Conservation (phyloP, 768 basidiomycete genomes). For the Tremella yokohamensis region DNA sequence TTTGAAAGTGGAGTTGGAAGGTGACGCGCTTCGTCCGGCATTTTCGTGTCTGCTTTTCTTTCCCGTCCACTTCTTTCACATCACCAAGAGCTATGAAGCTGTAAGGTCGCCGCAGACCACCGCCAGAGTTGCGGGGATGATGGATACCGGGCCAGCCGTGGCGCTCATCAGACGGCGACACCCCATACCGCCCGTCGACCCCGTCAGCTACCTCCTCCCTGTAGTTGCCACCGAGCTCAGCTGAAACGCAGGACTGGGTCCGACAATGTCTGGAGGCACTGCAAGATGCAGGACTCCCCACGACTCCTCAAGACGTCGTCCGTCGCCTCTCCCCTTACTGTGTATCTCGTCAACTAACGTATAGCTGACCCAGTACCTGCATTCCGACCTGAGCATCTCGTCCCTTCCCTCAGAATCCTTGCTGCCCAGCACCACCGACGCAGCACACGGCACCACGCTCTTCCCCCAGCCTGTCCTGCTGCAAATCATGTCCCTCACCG, state of each 20-base stretch:
- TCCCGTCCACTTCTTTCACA: not conserved
- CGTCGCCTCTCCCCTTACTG: not conserved
- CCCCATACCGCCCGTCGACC: slow-evolving; percentile 27
- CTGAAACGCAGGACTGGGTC: slow-evolving; percentile 32
- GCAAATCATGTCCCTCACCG: slow-evolving; percentile 72
- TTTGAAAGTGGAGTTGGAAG: not conserved
- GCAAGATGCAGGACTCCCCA: slow-evolving; percentile 15
- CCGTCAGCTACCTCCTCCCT: slow-evolving; percentile 16
- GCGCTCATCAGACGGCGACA: slow-evolving; percentile 22
- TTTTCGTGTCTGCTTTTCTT: no score
- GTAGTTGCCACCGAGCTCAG: not conserved
- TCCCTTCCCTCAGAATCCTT: slow-evolving; percentile 29
- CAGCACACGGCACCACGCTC: slow-evolving; percentile 22
- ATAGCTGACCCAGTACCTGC: slow-evolving; percentile 38
- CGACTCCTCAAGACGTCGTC: slow-evolving; percentile 20
- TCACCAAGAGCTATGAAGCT: not conserved
- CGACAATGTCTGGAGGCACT: slow-evolving; percentile 21
- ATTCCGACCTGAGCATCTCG: slow-evolving; percentile 39
- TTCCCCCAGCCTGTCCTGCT: slow-evolving; percentile 50
- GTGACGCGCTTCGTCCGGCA: not conserved
- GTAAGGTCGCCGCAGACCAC: not conserved
- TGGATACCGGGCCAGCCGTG: slow-evolving; percentile 15
- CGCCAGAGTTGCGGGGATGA: slow-evolving; percentile 15
- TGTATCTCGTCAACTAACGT: slow-evolving; percentile 46
- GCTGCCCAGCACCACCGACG: slow-evolving; percentile 14